Conservation (phyloP, 345 rosid genomes). For the Sonneratia alba region DNA sequence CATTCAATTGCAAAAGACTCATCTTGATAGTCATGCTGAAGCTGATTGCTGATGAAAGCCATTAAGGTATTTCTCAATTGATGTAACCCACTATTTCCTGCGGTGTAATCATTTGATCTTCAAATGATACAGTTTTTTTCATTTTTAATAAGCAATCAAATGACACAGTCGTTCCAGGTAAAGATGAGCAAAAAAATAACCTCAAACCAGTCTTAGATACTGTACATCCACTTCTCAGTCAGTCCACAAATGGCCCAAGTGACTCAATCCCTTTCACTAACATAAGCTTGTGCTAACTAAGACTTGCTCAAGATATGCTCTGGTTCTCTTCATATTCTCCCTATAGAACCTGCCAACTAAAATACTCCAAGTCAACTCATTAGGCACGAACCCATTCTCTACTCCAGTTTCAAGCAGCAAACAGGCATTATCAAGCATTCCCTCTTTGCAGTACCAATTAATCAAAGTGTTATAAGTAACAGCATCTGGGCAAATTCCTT, state of each 20-base stretch:
- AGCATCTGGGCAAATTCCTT: conserved; percentile 65
- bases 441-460: conserved; percentile 59
- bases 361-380: conserved; percentile 55
- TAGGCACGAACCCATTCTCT: conserved; percentile 50
- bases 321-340: not conserved
- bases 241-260: not conserved
- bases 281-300: not conserved
- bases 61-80: not conserved
- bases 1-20: not conserved
- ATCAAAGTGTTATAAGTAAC: conserved; percentile 76
- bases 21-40: too few relatives aligned
- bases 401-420: conserved; percentile 44
- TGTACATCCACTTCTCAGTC: not conserved
- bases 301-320: not conserved
- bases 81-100: not conserved
- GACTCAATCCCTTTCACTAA: too few relatives aligned
- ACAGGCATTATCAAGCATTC: conserved; percentile 49
- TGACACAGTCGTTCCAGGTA: not conserved
- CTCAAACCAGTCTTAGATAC: not conserved
- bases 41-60: too few relatives aligned
- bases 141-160: too few relatives aligned
- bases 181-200: not conserved
- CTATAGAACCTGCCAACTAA: conserved; percentile 28
- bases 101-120: too few relatives aligned
- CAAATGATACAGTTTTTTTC: too few relatives aligned